Percentiles rank a stretch among this genome's conserved stretches.
phyloP scores from a whole-genome alignment of 441 rosid species.

The Eruca vesicaria region DNA sequence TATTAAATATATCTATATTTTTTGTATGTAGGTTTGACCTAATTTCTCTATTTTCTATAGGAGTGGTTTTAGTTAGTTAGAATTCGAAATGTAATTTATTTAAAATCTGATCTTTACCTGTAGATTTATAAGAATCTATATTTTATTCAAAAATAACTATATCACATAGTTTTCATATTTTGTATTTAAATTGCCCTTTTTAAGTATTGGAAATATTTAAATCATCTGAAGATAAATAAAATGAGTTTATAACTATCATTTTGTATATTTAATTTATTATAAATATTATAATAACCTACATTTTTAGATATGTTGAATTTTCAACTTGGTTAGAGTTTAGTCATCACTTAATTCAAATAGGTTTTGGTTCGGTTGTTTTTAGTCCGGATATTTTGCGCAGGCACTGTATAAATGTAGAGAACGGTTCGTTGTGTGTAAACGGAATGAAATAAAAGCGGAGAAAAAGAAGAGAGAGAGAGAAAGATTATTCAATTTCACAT shows the following conservation, averaged over 20 bases:
- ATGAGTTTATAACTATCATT: neutral
- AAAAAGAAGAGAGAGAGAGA: constrained; percentile 12
- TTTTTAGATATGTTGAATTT: neutral
- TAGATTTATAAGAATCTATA: neutral
- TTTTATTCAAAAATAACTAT: neutral
- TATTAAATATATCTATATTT: too few relatives aligned
- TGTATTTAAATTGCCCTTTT: neutral
- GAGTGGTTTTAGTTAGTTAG: neutral
- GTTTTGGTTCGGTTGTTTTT: neutral
- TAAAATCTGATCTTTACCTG: neutral
- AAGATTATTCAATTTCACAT: constrained; percentile 25
- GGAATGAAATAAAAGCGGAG: constrained; percentile 19
- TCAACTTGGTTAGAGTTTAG: neutral
- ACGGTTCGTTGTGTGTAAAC: constrained; percentile 28
- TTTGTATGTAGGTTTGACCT: too few relatives aligned
- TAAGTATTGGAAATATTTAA: neutral
- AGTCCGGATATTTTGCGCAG: neutral
- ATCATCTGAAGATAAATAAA: neutral
- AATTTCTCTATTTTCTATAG: too few relatives aligned
- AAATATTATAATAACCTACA: neutral
- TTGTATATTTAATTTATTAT: too few relatives aligned
- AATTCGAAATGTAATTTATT: neutral
- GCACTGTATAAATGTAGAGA: constrained; percentile 22
- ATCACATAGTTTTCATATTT: neutral
- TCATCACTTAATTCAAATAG: neutral